Percentiles rank a stretch among this genome's conserved stretches.
phyloP scores from a whole-genome alignment of 2,329 filamentous ascomycete genomes.

The Hymenoscyphus fructigenus region DNA sequence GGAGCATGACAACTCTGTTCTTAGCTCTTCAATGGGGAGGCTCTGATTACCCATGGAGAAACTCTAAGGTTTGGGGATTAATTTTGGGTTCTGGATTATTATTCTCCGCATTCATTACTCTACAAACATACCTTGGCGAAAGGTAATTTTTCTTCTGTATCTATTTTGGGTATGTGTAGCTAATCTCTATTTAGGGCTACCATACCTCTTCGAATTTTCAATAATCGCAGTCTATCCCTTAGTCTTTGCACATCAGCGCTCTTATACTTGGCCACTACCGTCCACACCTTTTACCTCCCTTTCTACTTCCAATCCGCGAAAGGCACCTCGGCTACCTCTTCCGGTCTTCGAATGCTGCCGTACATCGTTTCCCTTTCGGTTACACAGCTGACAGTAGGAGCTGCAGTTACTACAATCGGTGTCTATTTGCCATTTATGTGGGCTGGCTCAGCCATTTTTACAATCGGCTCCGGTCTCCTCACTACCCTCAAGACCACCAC shows the following conservation, averaged over 20 bases:
- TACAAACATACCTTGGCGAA: slow-evolving; percentile 43
- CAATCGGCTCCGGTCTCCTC: slow-evolving; percentile 51
- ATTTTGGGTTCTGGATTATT: slow-evolving; percentile 38
- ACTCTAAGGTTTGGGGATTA: slow-evolving; percentile 41
- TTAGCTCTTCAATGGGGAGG: slow-evolving; percentile 48
- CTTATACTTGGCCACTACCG: slow-evolving; percentile 9
- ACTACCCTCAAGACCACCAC: slow-evolving; percentile 45
- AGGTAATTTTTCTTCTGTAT: slow-evolving; percentile 25
- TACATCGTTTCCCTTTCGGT: slow-evolving; percentile 14
- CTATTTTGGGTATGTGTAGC: slow-evolving; percentile 25
- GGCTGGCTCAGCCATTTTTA: slow-evolving; percentile 28
- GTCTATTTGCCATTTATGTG: slow-evolving; percentile 38
- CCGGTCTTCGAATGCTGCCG: slow-evolving; percentile 31
- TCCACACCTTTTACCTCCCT: slow-evolving; percentile 28
- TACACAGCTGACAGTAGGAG: slow-evolving; percentile 9
- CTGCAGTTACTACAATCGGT: slow-evolving; percentile 29
- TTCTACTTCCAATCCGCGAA: slow-evolving; percentile 37
- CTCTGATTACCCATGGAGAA: slow-evolving; percentile 43
- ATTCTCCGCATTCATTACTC: slow-evolving; percentile 36
- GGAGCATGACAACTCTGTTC: slow-evolving; percentile 41
- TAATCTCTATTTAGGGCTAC: slow-evolving; percentile 32
- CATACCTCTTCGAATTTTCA: slow-evolving; percentile 39
- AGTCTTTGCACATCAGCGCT: slow-evolving; percentile 6
- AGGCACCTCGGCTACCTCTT: slow-evolving; percentile 19
- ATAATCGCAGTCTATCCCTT: slow-evolving; percentile 33